A percentile compares a stretch with the other conserved stretches of the same genome.
phyloP scores from a whole-genome alignment of 257 asterid species.

The Lycium barbarum region DNA sequence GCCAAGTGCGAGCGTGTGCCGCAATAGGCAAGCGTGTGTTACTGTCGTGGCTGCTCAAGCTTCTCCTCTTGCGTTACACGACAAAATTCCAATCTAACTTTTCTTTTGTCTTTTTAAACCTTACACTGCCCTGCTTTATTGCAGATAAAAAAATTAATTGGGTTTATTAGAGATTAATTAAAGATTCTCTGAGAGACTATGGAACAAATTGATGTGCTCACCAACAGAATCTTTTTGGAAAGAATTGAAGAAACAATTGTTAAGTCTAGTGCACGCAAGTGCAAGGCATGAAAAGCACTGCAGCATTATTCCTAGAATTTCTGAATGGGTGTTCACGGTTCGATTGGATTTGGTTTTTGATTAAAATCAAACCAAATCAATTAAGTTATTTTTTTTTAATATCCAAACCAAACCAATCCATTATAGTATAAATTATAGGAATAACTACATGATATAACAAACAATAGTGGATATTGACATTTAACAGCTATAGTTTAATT shows the following conservation, averaged over 20 bases:
- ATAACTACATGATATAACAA: too few relatives aligned
- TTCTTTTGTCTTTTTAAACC: neutral
- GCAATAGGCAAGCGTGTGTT: slow-evolving; percentile 46
- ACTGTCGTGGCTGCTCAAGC: slow-evolving; percentile 37
- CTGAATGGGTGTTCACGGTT: too few relatives aligned
- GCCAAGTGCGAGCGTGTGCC: slow-evolving; percentile 29
- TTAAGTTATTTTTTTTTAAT: too few relatives aligned
- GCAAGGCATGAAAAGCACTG: slow-evolving; percentile 5
- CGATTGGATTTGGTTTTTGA: too few relatives aligned
- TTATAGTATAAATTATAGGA: too few relatives aligned
- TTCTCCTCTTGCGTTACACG: slow-evolving; percentile 24
- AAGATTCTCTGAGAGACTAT: neutral
- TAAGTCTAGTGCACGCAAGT: neutral
- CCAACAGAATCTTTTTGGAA: neutral
- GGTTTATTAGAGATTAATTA: neutral
- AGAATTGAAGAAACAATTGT: neutral
- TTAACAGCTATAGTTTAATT: too few relatives aligned
- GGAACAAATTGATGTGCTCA: neutral
- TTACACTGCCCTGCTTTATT: neutral
- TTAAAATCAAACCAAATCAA: too few relatives aligned
- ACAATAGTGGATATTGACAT: too few relatives aligned
- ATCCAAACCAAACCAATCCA: too few relatives aligned
- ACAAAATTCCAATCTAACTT: slow-evolving; percentile 30
- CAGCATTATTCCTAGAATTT: neutral
- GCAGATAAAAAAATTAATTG: neutral